phyloP scores from a whole-genome alignment of 1,139 yeast genomes.

The Magnusiomyces sp. region DNA sequence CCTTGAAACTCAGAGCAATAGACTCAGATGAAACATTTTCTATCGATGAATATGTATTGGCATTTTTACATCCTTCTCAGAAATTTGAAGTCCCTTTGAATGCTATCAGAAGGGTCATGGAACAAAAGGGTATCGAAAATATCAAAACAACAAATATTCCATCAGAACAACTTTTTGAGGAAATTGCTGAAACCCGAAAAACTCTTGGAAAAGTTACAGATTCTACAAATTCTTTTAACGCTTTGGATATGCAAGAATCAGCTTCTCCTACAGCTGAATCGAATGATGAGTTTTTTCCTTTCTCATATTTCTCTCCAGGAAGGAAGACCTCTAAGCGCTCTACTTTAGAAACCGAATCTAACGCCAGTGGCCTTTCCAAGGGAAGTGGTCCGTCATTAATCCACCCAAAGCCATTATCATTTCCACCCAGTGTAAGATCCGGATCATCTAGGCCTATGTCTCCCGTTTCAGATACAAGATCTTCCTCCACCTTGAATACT shows the following conservation, averaged over 20 bases:
- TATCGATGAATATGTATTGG: constrained; percentile 57
- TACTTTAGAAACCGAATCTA: too few species aligned
- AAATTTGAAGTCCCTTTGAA: constrained; percentile 11
- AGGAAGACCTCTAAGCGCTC: too few species aligned
- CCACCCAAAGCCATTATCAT: background rate
- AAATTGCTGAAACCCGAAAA: constrained; percentile 6
- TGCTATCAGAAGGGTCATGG: constrained; percentile 12
- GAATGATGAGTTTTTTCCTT: too few species aligned
- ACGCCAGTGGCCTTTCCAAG: too few species aligned
- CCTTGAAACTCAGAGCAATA: constrained; percentile 40
- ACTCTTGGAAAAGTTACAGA: constrained; percentile 10
- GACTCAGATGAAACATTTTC: constrained; percentile 46
- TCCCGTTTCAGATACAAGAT: background rate
- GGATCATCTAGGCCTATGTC: constrained; percentile 1
- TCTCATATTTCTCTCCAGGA: too few species aligned
- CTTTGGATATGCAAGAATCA: too few species aligned
- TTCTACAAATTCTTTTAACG: constrained; percentile 7
- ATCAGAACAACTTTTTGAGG: background rate
- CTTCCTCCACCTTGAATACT: background rate
- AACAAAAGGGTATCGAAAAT: constrained; percentile 5
- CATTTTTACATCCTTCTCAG: constrained; percentile 41
- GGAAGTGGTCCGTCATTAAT: too few species aligned
- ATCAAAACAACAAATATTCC: background rate
- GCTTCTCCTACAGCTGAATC: background rate
- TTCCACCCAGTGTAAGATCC: background rate